Percentiles rank a stretch among this genome's conserved stretches.
phyloP scores from a whole-genome alignment of 495 filamentous ascomycete species.

The Niebla homalea region DNA sequence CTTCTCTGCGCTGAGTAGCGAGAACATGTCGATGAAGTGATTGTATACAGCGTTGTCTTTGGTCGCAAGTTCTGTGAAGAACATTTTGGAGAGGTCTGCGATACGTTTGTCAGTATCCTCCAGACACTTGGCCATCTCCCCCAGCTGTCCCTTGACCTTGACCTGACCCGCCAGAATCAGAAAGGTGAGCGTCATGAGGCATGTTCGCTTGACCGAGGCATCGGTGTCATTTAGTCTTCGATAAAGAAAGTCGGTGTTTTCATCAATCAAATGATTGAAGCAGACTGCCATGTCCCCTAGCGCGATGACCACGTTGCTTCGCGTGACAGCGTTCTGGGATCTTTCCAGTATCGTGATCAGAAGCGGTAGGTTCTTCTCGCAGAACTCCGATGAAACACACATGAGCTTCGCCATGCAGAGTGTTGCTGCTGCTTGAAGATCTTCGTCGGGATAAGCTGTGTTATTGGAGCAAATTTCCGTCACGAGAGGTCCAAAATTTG shows the following conservation, averaged over 20 bases:
- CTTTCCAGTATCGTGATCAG: conserved; percentile 97
- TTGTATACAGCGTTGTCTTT: conserved; percentile 99
- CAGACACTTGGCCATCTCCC: conserved; percentile 97
- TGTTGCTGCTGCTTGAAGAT: conserved; percentile 83
- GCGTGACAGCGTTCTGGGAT: conserved; percentile 74
- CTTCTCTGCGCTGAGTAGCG: conserved; percentile 68
- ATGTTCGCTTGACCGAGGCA: conserved; percentile 86
- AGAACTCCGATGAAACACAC: conserved; percentile 92
- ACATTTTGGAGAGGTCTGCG: conserved; percentile 88
- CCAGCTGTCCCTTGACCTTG: conserved; percentile 98
- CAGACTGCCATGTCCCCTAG: conserved; percentile 98
- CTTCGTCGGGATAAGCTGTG: conserved; percentile 72
- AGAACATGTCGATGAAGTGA: conserved; percentile 99
- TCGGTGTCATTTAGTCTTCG: conserved; percentile 80
- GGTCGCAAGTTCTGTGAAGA: conserved; percentile 91
- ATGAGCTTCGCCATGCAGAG: conserved; percentile 97
- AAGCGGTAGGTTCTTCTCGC: conserved; percentile 81
- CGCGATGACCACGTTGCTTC: conserved; percentile 92
- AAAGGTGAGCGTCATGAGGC: conserved; percentile 97
- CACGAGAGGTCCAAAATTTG: conserved; percentile 82
- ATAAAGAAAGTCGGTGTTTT: conserved; percentile 98
- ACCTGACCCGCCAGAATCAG: conserved; percentile 94
- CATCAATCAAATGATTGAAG: conserved; percentile 98
- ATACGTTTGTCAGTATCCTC: conserved; percentile 91
- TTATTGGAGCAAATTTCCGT: conserved; percentile 91